Base-by-base conservation (phyloP, 2,329 filamentous ascomycete species). In the Colletotrichum falcatum region DNA sequence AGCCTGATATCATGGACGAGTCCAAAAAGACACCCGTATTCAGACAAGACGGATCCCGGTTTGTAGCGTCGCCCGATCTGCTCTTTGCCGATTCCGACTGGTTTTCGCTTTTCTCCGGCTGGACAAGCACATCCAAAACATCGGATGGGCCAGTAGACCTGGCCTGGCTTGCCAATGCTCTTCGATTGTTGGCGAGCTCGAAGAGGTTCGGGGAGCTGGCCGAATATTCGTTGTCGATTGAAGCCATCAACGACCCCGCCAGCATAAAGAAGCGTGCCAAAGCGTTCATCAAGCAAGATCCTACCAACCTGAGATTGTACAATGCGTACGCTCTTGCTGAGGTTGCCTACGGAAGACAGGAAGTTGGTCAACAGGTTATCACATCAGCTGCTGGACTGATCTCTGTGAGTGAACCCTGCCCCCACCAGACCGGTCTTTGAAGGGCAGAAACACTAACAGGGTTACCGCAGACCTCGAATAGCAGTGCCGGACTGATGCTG, bases 291-390 rank as follows among this genome's bases (percentile, higher is more conserved):
- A 95, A 92, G 76, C 85, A 85, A 58, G 87, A 89, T 65, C 84
- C 90, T 0, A 84, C 88, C 1, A 91, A 89, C 74, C 78, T 93
- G 3, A 83, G 85, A 18, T 83, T 98, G 0, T 98, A 97, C 80
- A 92, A 94, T 74, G 89, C 90, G 0, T 97, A 95, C 76, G 93
- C 92, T 0, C 81, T 94, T 18, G 88, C 94, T 4, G 93, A 97
- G 79, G 85, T 81, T 73, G 82, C 83, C 1, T 86, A 86, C 37
- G 88, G 85, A 0, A 90, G 91, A 30, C 74, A 77, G 1, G 84
- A 88, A 0, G 82, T 89, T 56, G 90, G 92, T 5, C 81, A 85
- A 28, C 89, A 88, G 61, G 90, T 96, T 0, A 87, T 95, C 75
- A 78, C 84, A 1, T 91, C 91, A 1, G 91, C 93, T 1, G 82